Conservation (phyloP, 2,329 filamentous ascomycete species). For the Ophiostoma pallidulum region DNA sequence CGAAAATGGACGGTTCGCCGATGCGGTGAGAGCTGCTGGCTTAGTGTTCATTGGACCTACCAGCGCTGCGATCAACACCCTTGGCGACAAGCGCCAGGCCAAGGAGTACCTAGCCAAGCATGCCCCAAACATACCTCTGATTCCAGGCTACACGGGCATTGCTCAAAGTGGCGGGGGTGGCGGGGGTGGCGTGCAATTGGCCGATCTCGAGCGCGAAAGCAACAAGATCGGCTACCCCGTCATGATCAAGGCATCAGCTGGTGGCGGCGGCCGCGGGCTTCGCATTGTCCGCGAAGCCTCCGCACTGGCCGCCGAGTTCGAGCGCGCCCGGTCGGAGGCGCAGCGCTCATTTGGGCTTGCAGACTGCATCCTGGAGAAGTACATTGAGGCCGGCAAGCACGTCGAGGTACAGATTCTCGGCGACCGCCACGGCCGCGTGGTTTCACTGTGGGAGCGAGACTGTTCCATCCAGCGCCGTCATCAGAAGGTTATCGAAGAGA, state of each 20-base stretch:
- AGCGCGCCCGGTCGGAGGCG: constrained; percentile 39
- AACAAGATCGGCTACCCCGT: constrained; percentile 35
- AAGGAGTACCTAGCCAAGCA: too few relatives aligned
- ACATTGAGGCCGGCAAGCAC: constrained; percentile 51
- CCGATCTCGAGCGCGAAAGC: too few relatives aligned
- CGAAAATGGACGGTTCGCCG: constrained; percentile 10
- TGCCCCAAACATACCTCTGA: too few relatives aligned
- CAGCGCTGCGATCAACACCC: neutral
- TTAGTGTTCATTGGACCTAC: constrained; percentile 8
- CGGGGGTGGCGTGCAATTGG: too few relatives aligned
- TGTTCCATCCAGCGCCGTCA: constrained; percentile 59
- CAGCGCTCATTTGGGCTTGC: constrained; percentile 50
- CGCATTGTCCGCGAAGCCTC: constrained; percentile 29
- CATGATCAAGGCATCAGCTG: constrained; percentile 49
- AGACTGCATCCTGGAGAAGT: constrained; percentile 55
- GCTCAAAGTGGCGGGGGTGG: too few relatives aligned
- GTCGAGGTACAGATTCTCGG: constrained; percentile 62
- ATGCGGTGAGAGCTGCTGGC: constrained; percentile 20
- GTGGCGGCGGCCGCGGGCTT: constrained; percentile 55
- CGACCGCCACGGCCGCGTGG: constrained; percentile 46
- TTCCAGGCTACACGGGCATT: too few relatives aligned
- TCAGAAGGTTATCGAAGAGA: constrained; percentile 64
- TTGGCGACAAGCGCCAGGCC: constrained; percentile 15
- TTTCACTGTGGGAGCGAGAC: constrained; percentile 55
- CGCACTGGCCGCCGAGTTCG: constrained; percentile 35